Evolutionary conservation across 2,329 filamentous ascomycete species (phyloP).

Genomic region (Chrysoporthe deuterocubensis): DNA sequence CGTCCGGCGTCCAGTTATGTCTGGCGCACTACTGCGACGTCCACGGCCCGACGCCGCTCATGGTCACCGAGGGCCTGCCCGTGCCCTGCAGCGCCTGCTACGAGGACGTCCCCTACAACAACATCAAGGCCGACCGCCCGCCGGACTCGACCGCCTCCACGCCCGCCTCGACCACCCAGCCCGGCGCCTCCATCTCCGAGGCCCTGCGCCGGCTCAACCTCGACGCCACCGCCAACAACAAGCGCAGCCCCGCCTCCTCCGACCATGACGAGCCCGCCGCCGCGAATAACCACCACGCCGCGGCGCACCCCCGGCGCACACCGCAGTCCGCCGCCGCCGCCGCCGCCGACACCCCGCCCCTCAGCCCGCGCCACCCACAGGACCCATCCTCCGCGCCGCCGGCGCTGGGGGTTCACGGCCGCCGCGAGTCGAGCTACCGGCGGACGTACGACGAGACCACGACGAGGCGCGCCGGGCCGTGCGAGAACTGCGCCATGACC

Average conservation of each 20-base stretch:
- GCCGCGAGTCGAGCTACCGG: conserved; percentile 63
- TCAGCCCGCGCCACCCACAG: conserved; percentile 52
- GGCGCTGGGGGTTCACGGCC: conserved; percentile 36
- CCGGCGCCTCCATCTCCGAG: conserved; percentile 46
- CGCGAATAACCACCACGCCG: conserved; percentile 42
- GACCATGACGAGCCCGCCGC: conserved; percentile 47
- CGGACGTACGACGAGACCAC: conserved; percentile 69
- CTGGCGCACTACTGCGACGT: conserved; percentile 73
- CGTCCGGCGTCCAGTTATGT: conserved; percentile 60
- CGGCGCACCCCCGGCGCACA: conserved; percentile 42
- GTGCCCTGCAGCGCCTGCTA: conserved; percentile 64
- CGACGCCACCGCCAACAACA: conserved; percentile 28
- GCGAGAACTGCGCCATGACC: conserved; percentile 71
- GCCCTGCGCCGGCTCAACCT: conserved; percentile 54
- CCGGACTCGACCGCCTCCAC: conserved; percentile 46
- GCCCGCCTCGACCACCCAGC: conserved; percentile 39
- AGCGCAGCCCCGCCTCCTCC: conserved; percentile 41
- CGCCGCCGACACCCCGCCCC: conserved; percentile 60
- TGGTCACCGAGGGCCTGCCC: conserved; percentile 70
- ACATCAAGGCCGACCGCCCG: conserved; percentile 37
- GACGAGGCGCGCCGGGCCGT: conserved; percentile 65
- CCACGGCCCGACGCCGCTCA: conserved; percentile 70
- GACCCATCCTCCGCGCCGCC: conserved; percentile 28
- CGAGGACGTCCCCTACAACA: conserved; percentile 43
- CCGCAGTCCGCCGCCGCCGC: conserved; percentile 41